These are phyloP conservation scores for Xylaria grammica DNA, from an alignment of 495 filamentous ascomycete species.

Conservation along the genomic window DNA sequence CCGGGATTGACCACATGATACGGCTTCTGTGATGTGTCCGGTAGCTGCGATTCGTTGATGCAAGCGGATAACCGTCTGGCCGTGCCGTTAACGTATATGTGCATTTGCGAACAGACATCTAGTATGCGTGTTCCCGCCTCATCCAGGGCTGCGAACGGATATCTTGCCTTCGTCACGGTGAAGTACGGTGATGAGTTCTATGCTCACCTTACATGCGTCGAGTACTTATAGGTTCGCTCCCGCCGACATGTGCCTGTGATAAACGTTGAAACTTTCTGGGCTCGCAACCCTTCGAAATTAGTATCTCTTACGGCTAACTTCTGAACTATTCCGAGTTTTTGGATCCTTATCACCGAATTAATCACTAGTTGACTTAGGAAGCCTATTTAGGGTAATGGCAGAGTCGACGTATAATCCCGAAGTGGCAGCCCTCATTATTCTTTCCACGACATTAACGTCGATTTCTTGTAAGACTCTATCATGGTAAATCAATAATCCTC, in stretches of 20 bases:
- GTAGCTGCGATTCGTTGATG: neutral
- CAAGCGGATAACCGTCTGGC: neutral
- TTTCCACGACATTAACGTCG: slow-evolving; percentile 29
- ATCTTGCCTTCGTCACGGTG: neutral
- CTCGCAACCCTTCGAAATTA: too few species aligned
- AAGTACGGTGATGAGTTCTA: neutral
- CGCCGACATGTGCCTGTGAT: neutral
- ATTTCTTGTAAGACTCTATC: slow-evolving; percentile 26
- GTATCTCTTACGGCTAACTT: too few species aligned
- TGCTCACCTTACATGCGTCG: neutral
- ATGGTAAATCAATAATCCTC: neutral
- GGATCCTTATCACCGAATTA: neutral
- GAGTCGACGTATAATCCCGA: slow-evolving; percentile 3
- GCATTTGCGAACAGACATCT: slow-evolving; percentile 9
- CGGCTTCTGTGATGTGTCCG: neutral
- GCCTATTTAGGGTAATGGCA: neutral
- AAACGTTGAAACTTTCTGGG: neutral
- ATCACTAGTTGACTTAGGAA: neutral
- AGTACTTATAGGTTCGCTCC: slow-evolving; percentile 2
- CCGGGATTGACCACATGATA: neutral
- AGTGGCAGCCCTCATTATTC: slow-evolving; percentile 10
- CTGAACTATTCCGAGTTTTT: neutral
- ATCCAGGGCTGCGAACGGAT: neutral
- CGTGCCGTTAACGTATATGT: neutral
- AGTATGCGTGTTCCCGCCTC: slow-evolving; percentile 9